phyloP scores from a whole-genome alignment of 2,329 filamentous ascomycete species.

The Claviceps cyperi region DNA sequence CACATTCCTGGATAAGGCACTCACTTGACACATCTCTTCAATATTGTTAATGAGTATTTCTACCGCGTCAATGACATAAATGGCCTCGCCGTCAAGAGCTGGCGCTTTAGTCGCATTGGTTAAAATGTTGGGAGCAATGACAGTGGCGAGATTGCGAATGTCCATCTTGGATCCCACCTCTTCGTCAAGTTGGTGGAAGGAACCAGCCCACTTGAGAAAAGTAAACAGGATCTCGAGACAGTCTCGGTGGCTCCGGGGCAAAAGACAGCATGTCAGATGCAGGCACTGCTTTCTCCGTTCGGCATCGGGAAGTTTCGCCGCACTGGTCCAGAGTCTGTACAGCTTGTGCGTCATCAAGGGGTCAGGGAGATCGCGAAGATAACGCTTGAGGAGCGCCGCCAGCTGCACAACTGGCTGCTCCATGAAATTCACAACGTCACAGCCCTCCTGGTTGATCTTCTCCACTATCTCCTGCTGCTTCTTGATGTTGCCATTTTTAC shows the following conservation, averaged over 20 bases:
- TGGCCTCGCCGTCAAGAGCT: conserved; percentile 71
- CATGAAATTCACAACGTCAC: conserved; percentile 72
- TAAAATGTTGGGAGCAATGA: conserved; percentile 91
- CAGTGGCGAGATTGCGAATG: conserved; percentile 89
- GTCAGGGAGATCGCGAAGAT: conserved; percentile 85
- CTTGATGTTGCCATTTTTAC: conserved; percentile 98
- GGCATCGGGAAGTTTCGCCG: conserved; percentile 73
- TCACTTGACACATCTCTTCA: conserved; percentile 92
- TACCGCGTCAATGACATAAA: conserved; percentile 85
- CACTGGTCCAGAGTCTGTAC: conserved; percentile 77
- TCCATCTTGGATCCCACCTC: conserved; percentile 99
- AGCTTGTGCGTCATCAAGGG: conserved; percentile 91
- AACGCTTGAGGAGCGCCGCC: conserved; percentile 87
- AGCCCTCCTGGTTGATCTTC: conserved; percentile 71
- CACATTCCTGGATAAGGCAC: conserved; percentile 18
- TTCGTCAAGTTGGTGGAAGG: conserved; percentile 93
- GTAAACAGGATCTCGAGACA: conserved; percentile 89
- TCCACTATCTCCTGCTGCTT: conserved; percentile 77
- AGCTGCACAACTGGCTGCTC: conserved; percentile 87
- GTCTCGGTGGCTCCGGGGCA: conserved; percentile 86
- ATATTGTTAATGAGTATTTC: conserved; percentile 84
- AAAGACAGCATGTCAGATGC: conserved; percentile 79
- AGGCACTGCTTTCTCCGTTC: conserved; percentile 73
- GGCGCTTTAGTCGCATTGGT: conserved; percentile 53
- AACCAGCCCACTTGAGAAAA: conserved; percentile 94